These are phyloP conservation scores for Populus simonii DNA, from an alignment of 345 rosid genomes.

Conservation along the genomic window DNA sequence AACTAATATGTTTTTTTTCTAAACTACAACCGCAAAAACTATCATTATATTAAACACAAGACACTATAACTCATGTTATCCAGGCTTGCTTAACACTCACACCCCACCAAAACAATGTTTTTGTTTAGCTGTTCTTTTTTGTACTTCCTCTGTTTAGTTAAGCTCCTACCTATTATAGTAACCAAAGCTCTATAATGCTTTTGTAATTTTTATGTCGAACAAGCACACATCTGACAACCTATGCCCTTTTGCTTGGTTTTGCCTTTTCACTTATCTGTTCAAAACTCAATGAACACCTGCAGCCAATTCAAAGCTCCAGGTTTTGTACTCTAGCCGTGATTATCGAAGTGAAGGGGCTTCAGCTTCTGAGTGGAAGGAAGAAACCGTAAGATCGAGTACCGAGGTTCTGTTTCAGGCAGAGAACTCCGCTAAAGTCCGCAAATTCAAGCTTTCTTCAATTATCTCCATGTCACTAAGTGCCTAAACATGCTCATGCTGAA, in stretches of 20 bases:
- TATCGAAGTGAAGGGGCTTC: conserved; percentile 78
- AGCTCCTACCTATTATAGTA: no score
- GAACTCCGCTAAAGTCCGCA: conserved; percentile 54
- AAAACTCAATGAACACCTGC: conserved; percentile 22
- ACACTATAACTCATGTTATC: no score
- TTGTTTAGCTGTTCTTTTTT: no score
- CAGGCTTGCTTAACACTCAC: no score
- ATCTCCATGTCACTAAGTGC: conserved; percentile 71
- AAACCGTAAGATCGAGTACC: conserved; percentile 70
- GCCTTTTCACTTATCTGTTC: background rate
- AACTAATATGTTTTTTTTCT: no score
- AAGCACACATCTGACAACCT: background rate
- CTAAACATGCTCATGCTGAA: conserved; percentile 1
- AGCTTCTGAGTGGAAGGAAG: conserved; percentile 69
- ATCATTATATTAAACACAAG: no score
- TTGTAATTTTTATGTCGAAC: no score
- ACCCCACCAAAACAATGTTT: no score
- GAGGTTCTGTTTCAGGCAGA: conserved; percentile 67
- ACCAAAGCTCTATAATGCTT: no score
- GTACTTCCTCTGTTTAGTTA: no score
- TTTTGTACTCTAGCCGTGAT: conserved; percentile 69
- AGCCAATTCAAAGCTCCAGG: conserved; percentile 79
- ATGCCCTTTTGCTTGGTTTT: background rate
- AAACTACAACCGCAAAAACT: no score
- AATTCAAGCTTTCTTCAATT: conserved; percentile 72